A percentile compares a stretch with the other conserved stretches of the same genome.
Evolutionary conservation across 306 rosid species (phyloP).

Genomic region (Pueraria montana): DNA sequence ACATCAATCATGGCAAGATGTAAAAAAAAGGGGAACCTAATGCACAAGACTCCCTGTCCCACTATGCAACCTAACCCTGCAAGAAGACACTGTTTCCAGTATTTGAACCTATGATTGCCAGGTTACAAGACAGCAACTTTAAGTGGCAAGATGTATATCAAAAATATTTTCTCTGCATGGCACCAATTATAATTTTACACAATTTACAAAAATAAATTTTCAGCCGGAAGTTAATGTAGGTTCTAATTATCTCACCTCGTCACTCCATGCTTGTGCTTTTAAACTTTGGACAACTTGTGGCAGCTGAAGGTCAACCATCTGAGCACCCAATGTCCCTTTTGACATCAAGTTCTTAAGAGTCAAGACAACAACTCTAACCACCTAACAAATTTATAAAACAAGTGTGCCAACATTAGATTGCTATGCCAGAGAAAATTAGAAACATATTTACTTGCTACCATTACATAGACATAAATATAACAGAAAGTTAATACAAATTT

Average conservation of each 20-base stretch:
- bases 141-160: slow-evolving; percentile 24
- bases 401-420: slow-evolving; percentile 41
- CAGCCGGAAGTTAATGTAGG: slow-evolving; percentile 35
- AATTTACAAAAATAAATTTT: slow-evolving; percentile 35
- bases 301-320: slow-evolving; percentile 95
- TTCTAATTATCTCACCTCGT: slow-evolving; percentile 77
- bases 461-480: slow-evolving; percentile 31
- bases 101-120: slow-evolving; percentile 1
- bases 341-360: slow-evolving; percentile 88
- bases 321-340: slow-evolving; percentile 92
- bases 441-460: slow-evolving; percentile 36
- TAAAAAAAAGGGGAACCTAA: neutral
- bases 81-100: neutral
- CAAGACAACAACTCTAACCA: slow-evolving; percentile 95
- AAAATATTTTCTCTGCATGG: slow-evolving; percentile 25
- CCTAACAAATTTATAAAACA: slow-evolving; percentile 67
- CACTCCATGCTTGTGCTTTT: slow-evolving; percentile 99
- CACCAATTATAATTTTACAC: slow-evolving; percentile 33
- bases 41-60: neutral
- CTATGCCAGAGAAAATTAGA: slow-evolving; percentile 30
- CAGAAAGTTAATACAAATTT: slow-evolving; percentile 25
- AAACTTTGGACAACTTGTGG: slow-evolving; percentile 94
- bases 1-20: slow-evolving; percentile 20
- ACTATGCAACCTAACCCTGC: neutral
- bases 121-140: neutral